Conservation (phyloP, 106 monocot species). For the Chionographis japonica region DNA sequence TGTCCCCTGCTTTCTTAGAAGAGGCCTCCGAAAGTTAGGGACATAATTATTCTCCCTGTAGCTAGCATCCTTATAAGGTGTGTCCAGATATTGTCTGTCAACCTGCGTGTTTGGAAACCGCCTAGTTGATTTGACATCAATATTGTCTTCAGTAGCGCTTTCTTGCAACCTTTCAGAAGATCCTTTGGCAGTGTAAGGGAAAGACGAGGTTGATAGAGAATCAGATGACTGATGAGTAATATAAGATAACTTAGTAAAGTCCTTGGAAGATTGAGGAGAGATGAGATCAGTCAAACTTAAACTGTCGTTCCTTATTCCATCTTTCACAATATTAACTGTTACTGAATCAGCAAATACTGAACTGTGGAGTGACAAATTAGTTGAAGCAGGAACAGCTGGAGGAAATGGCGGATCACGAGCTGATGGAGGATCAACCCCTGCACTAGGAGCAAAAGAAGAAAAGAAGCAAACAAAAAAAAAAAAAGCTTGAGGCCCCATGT, state of each 20-base stretch:
- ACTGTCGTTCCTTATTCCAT: slow-evolving; percentile 51
- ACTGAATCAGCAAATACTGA: slow-evolving; percentile 42
- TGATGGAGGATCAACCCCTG: slow-evolving; percentile 92
- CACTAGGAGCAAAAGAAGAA: slow-evolving; percentile 57
- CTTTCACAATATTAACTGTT: slow-evolving; percentile 26
- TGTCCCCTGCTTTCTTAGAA: slow-evolving; percentile 78
- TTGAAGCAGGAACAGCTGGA: slow-evolving; percentile 52
- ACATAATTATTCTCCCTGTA: slow-evolving; percentile 72
- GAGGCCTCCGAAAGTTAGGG: slow-evolving; percentile 96
- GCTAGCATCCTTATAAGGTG: slow-evolving; percentile 44
- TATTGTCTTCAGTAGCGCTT: slow-evolving; percentile 29
- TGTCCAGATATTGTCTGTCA: slow-evolving; percentile 62
- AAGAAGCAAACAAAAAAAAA: background rate
- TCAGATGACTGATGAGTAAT: slow-evolving; percentile 46
- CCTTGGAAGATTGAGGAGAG: slow-evolving; percentile 36
- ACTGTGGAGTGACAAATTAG: slow-evolving; percentile 35
- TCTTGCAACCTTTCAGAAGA: slow-evolving; percentile 62
- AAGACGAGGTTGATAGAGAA: slow-evolving; percentile 51
- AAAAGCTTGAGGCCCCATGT: slow-evolving; percentile 2
- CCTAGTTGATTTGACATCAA: slow-evolving; percentile 36
- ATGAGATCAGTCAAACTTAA: slow-evolving; percentile 44
- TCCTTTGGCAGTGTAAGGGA: slow-evolving; percentile 47
- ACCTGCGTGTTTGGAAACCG: slow-evolving; percentile 42
- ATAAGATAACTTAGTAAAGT: slow-evolving; percentile 41
- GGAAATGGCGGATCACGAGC: slow-evolving; percentile 83